Evolutionary conservation across 345 rosid genomes (phyloP).

Genomic region (Eucalyptus shirleyi): DNA sequence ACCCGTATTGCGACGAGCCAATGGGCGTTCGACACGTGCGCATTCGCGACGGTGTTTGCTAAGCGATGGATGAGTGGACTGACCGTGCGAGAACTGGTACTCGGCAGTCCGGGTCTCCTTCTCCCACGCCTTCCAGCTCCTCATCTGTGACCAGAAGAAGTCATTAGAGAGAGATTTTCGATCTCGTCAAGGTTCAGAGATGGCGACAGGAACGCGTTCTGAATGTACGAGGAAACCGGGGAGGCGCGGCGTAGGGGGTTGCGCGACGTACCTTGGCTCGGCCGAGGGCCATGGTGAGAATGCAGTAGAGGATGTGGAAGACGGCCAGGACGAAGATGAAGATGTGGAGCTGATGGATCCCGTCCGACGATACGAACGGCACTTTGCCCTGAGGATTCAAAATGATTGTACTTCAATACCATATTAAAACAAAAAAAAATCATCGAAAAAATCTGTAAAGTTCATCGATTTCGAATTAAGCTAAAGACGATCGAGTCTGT

Average conservation of each 20-base stretch:
- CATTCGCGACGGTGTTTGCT: not conserved
- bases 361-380: slow-evolving; percentile 67
- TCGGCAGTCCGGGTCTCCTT: slow-evolving; percentile 67
- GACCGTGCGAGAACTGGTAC: slow-evolving; percentile 64
- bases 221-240: not conserved
- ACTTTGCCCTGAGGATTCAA: slow-evolving; percentile 49
- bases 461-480: not conserved
- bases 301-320: slow-evolving; percentile 63
- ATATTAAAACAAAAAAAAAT: too few relatives aligned
- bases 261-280: slow-evolving; percentile 43
- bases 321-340: slow-evolving; percentile 83
- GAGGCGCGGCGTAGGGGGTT: not conserved
- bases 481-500: not conserved
- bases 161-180: not conserved
- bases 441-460: not conserved
- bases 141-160: slow-evolving; percentile 46
- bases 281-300: slow-evolving; percentile 60
- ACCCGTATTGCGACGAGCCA: not conserved
- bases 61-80: not conserved
- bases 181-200: not conserved
- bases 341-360: slow-evolving; percentile 81
- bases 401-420: not conserved
- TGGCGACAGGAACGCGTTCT: not conserved
- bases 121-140: slow-evolving; percentile 84
- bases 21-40: not conserved